Evolutionary conservation across 2,329 filamentous ascomycete species (phyloP).

Genomic region (Xylaria sp.): DNA sequence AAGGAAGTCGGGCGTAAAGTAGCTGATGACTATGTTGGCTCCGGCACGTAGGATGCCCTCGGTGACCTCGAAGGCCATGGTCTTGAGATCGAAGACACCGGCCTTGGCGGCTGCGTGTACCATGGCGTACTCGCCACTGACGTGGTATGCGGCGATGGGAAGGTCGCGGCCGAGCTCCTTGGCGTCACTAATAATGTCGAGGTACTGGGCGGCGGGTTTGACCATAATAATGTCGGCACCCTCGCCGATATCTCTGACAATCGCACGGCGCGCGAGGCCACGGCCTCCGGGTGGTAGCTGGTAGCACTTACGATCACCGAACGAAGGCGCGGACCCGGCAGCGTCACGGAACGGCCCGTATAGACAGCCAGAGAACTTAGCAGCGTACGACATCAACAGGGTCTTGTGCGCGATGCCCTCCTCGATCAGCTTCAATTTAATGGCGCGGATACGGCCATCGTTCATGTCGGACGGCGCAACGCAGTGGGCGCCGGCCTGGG

Average conservation of each 20-base stretch:
- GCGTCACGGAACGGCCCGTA: conserved; percentile 98
- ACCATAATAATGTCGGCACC: conserved; percentile 99
- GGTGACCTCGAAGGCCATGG: conserved; percentile 94
- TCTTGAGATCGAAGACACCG: conserved; percentile 93
- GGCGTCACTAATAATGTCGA: conserved; percentile 97
- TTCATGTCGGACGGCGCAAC: conserved; percentile 99
- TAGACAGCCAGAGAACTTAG: conserved; percentile 95
- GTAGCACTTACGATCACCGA: conserved; percentile 96
- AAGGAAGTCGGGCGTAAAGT: conserved; percentile 87
- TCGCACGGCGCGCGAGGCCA: conserved; percentile 90
- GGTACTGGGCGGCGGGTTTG: conserved; percentile 93
- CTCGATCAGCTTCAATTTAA: conserved; percentile 98
- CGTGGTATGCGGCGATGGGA: conserved; percentile 95
- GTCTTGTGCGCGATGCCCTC: conserved; percentile 91
- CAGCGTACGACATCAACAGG: conserved; percentile 96
- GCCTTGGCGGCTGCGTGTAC: conserved; percentile 96
- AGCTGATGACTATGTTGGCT: conserved; percentile 91
- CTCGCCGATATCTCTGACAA: conserved; percentile 88
- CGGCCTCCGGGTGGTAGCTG: conserved; percentile 93
- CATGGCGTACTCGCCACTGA: conserved; percentile 98
- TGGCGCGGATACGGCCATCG: conserved; percentile 94
- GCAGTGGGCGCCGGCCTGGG: conserved; percentile 94
- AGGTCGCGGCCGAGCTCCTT: conserved; percentile 93
- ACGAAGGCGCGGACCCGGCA: conserved; percentile 88
- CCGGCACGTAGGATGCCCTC: conserved; percentile 94